Evolutionary conservation across 768 basidiomycete genomes (phyloP).

Genomic region (Mycena olivaceomarginata): DNA sequence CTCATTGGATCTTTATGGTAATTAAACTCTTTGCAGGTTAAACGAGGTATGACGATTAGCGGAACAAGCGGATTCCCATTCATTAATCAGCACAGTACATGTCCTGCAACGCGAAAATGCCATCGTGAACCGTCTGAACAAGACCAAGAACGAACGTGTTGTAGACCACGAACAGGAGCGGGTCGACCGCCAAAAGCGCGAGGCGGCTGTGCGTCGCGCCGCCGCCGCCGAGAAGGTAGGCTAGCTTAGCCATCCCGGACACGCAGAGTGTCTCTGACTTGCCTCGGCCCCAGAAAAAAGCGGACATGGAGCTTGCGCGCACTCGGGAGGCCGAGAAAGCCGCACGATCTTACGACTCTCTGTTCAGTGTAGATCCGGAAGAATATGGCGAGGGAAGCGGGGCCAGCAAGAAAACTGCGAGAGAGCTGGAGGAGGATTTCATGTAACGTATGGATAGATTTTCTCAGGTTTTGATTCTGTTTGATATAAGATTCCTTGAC

Average conservation of each 20-base stretch:
- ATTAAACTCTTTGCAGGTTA: slow-evolving; percentile 71
- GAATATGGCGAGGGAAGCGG: slow-evolving; percentile 70
- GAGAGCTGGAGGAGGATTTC: slow-evolving; percentile 92
- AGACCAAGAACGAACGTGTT: slow-evolving; percentile 89
- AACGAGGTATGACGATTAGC: slow-evolving; percentile 72
- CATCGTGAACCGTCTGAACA: slow-evolving; percentile 95
- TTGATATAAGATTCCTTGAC: not conserved
- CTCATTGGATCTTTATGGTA: not conserved
- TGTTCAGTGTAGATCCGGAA: slow-evolving; percentile 82
- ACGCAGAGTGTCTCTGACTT: not conserved
- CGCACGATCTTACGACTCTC: slow-evolving; percentile 88
- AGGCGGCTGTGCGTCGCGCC: slow-evolving; percentile 77
- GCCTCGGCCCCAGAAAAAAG: slow-evolving; percentile 77
- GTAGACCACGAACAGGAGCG: slow-evolving; percentile 96
- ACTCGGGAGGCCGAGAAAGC: slow-evolving; percentile 91
- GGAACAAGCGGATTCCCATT: not conserved
- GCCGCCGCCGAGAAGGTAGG: slow-evolving; percentile 82
- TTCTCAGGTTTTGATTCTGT: slow-evolving; percentile 6
- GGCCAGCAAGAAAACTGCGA: slow-evolving; percentile 76
- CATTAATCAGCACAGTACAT: slow-evolving; percentile 71
- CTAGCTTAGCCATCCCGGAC: not conserved
- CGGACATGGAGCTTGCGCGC: slow-evolving; percentile 84
- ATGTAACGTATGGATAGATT: slow-evolving; percentile 70
- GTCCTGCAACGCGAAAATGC: slow-evolving; percentile 88
- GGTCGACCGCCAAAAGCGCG: slow-evolving; percentile 87